phyloP scores from a whole-genome alignment of 2,329 filamentous ascomycete species.

The Aspergillus floridensis region DNA sequence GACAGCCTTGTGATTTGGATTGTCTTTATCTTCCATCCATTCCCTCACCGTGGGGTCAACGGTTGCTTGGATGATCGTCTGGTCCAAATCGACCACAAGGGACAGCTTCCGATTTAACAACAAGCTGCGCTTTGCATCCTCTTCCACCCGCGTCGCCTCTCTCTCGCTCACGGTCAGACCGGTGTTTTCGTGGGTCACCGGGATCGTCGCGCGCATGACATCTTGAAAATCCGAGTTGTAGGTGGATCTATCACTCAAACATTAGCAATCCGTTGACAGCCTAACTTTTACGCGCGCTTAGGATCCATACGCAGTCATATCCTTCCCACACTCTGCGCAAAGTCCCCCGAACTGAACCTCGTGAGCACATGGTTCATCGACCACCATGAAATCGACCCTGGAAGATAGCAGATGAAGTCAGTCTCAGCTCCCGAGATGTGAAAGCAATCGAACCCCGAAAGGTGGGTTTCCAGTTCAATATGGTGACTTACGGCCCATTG shows the following conservation, averaged over 20 bases:
- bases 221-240: conserved; percentile 79
- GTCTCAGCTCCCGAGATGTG: conserved; percentile 31
- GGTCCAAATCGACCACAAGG: conserved; percentile 93
- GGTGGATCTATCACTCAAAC: conserved; percentile 51
- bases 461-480: not conserved
- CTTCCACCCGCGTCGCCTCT: conserved; percentile 78
- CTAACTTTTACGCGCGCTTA: not conserved
- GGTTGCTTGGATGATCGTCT: conserved; percentile 97
- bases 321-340: conserved; percentile 88
- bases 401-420: conserved; percentile 2
- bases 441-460: not conserved
- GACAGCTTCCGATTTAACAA: conserved; percentile 80
- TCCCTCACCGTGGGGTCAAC: conserved; percentile 95
- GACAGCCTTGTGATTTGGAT: conserved; percentile 87
- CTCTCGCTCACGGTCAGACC: conserved; percentile 78
- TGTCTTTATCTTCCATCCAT: conserved; percentile 84
- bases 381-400: conserved; percentile 63
- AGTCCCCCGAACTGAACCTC: conserved; percentile 87
- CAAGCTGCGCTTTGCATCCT: conserved; percentile 79
- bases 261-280: not conserved
- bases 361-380: conserved; percentile 89
- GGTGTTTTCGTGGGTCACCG: conserved; percentile 91
- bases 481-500: conserved; percentile 38
- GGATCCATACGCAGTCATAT: conserved; percentile 74
- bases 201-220: conserved; percentile 83